A percentile compares a stretch with the other conserved stretches of the same genome.
Conservation (phyloP, 2,329 filamentous ascomycete genomes). For the Aspergillus candidus region DNA sequence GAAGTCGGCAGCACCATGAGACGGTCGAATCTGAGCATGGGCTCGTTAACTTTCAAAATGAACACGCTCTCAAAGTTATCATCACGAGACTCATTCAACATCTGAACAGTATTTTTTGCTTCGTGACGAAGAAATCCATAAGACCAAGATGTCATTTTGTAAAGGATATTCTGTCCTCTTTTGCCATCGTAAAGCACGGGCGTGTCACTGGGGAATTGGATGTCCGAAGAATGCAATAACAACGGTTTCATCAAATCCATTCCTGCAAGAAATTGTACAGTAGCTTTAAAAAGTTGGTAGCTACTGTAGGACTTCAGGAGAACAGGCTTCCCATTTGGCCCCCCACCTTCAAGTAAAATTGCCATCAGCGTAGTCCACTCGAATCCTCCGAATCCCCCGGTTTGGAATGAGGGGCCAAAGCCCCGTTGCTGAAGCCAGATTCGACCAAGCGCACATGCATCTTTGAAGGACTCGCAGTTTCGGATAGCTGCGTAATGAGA, state of each 20-base stretch:
- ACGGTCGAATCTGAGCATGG: conserved; percentile 51
- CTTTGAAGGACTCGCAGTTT: conserved; percentile 65
- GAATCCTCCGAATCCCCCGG: conserved; percentile 85
- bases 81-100: conserved; percentile 65
- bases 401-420: conserved; percentile 61
- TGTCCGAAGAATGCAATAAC: conserved; percentile 30
- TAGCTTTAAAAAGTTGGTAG: conserved; percentile 91
- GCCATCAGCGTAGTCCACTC: conserved; percentile 83
- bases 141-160: conserved; percentile 85
- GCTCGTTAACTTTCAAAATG: conserved; percentile 55
- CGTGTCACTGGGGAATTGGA: conserved; percentile 38
- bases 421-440: conserved; percentile 87
- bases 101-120: conserved; percentile 65
- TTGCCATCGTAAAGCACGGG: conserved; percentile 75
- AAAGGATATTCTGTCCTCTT: conserved; percentile 73
- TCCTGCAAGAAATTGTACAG: conserved; percentile 75
- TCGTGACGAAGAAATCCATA: conserved; percentile 67
- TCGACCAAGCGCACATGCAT: conserved; percentile 79
- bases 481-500: conserved; percentile 64
- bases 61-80: conserved; percentile 85
- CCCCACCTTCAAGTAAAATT: conserved; percentile 71
- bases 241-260: conserved; percentile 68
- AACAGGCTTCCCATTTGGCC: conserved; percentile 62
- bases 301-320: conserved; percentile 77
- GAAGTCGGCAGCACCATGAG: conserved; percentile 34